Evolutionary conservation across 768 basidiomycete genomes (phyloP), one percentile per base, ranked within the genome.

Genomic region (Hydnomerulius pinastri): DNA sequence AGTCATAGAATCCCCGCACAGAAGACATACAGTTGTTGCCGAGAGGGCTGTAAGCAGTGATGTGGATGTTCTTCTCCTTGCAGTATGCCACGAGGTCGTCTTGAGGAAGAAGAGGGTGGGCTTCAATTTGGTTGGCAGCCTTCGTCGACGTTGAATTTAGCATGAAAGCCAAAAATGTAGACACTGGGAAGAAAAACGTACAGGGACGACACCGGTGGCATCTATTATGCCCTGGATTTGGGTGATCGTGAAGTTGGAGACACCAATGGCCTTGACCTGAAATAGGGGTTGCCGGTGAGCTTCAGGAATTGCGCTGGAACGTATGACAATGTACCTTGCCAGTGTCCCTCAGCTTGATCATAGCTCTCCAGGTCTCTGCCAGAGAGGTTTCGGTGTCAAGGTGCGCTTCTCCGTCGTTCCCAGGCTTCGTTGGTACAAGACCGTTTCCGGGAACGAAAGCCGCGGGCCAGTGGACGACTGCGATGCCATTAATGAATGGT

Each of bases 311-410:
- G 13, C 15, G 10, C 21, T 18, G 46, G 15, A 28, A 4, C 33
- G 9, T 2, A 17, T 1, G 1, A 29, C 28, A 41, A 57, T 46
- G 28, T 49, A 83, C 87, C 77, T 92, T 93, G 52, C 76, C 75
- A 0, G 81, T 80, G 63, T 84, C 80, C 12, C 77, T 80, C 10
- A 93, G 79, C 33, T 74, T 75, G 55, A 89, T 76, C 81, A 93
- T 77, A 12, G 87, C 88, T 59, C 82, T 85, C 90, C 90, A 92
- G 29, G 90, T 92, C 11, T 91, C 88, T 25, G 82, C 81, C n/a
- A 92, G 71, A 11, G 77, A 77, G 1, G 80, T 79, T 45, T 80
- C 61, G 0, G 65, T 67, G 59, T 91, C 89, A 32, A 90, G 73
- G 23, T 75, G 78, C 37, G 73, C 63, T 55, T 81, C 72, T n/a